phyloP scores from a whole-genome alignment of 2,329 filamentous ascomycete species.

The Claviceps sp. region DNA sequence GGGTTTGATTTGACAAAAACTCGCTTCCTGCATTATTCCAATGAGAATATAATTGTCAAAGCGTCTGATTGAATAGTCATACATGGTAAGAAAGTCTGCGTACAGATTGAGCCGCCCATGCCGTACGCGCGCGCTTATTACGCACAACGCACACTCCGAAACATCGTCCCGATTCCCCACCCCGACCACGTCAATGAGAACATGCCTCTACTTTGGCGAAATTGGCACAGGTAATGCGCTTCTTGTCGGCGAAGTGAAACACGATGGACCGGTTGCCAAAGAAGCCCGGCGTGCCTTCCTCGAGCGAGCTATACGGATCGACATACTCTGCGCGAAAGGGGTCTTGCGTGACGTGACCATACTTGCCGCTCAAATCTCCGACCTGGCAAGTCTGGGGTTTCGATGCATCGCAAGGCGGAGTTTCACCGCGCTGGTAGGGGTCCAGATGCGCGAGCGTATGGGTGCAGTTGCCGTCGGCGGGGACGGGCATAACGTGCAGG shows the following conservation, averaged over 20 bases:
- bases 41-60: too few relatives aligned
- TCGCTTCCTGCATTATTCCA: too few relatives aligned
- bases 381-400: conserved; percentile 56
- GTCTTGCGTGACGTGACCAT: conserved; percentile 44
- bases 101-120: too few relatives aligned
- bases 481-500: conserved; percentile 53
- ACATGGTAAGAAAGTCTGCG: too few relatives aligned
- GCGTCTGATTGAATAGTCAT: too few relatives aligned
- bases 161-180: too few relatives aligned
- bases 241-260: conserved; percentile 50
- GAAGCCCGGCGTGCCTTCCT: conserved; percentile 37
- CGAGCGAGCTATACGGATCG: conserved; percentile 45
- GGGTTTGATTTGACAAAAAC: too few relatives aligned
- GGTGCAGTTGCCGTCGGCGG: conserved; percentile 57
- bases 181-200: background rate
- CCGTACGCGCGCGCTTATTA: too few relatives aligned
- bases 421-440: conserved; percentile 52
- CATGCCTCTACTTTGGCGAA: conserved; percentile 24
- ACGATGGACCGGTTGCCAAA: conserved; percentile 53
- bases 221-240: conserved; percentile 51
- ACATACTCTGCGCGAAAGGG: conserved; percentile 36
- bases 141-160: too few relatives aligned
- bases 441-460: conserved; percentile 55
- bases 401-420: conserved; percentile 42
- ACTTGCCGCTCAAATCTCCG: conserved; percentile 64